Base-by-base conservation (phyloP, 2,329 filamentous ascomycete genomes). In the Cladosporium sphaerospermum region DNA sequence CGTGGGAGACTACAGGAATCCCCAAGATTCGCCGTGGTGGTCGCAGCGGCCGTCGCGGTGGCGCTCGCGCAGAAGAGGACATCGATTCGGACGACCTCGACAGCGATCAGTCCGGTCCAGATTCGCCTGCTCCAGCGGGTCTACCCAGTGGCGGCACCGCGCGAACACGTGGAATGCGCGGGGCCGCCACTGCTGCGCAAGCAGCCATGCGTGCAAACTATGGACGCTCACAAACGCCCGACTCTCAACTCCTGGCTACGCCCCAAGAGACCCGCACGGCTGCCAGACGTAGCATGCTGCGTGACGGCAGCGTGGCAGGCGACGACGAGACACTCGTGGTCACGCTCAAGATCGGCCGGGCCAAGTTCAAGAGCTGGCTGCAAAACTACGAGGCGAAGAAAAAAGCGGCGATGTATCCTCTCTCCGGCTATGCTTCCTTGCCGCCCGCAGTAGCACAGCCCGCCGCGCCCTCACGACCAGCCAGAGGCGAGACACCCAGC, bases 21-120 rank as follows among this genome's bases (percentile, higher is more conserved):
- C 95, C 87, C 75, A 96, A 96, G 73, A 66, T 73, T 7, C 69
- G 73, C 33, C 70, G 74, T 46, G 60, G 65, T 10, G 65, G 67
- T 18, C 71, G 72, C 58, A 67, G 67, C 18, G 70, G 71, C 50
- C 65, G 73, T 48, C 82, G 86, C 49, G 79, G 85, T 16, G 80
- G 82, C 32, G 84, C 44, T 65, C 72, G 62, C 66, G 80, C 57
- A 69, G 81, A 84, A 58, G 77, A 73, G 11, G 74, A 75, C 37
- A 87, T 88, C 54, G 88, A 93, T 53, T 95, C 89, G 0, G 92
- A 96, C 52, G 92, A 93, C 1, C 89, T 92, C 45, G 90, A 96
- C 28, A 95, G 89, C 66, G 92, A 96, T 53, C 89, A 95, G 54
- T 95, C 89, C 0, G 83, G 79, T 1, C 83, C 86, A 14, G 91